A percentile compares a stretch with the other conserved stretches of the same genome.
Evolutionary conservation across 2,329 filamentous ascomycete species (phyloP).

Genomic region (Meredithiella fracta): DNA sequence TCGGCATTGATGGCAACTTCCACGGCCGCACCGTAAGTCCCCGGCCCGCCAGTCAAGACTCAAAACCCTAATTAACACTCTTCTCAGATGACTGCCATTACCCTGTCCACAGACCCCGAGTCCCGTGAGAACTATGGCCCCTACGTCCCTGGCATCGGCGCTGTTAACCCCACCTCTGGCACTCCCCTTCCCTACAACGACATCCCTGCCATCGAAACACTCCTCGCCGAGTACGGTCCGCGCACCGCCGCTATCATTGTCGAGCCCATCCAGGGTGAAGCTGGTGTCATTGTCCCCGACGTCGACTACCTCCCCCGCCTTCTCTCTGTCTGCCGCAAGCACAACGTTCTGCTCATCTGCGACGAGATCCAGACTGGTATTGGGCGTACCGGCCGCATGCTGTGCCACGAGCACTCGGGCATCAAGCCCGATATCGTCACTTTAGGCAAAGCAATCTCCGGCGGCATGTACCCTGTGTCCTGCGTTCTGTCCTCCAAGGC

Average conservation of each 20-base stretch:
- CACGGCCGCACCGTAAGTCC: conserved; percentile 74
- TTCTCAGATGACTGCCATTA: conserved; percentile 72
- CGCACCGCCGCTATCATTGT: conserved; percentile 86
- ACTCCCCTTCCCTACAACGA: conserved; percentile 76
- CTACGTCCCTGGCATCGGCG: conserved; percentile 78
- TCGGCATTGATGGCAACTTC: conserved; percentile 83
- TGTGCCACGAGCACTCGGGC: conserved; percentile 85
- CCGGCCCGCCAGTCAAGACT: not conserved
- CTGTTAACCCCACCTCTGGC: conserved; percentile 54
- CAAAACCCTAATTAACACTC: conserved; percentile 7
- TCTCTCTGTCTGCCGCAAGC: conserved; percentile 74
- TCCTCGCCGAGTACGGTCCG: conserved; percentile 63
- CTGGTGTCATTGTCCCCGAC: conserved; percentile 87
- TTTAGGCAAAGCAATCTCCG: conserved; percentile 92
- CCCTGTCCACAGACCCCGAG: conserved; percentile 87
- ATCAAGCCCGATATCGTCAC: conserved; percentile 93
- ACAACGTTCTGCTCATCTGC: conserved; percentile 91
- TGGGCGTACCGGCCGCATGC: conserved; percentile 80
- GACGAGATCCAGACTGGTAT: conserved; percentile 99
- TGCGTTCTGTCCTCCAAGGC: conserved; percentile 77
- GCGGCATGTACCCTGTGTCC: conserved; percentile 98
- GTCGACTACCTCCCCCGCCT: conserved; percentile 72
- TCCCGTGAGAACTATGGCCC: conserved; percentile 94
- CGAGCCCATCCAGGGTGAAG: conserved; percentile 94
- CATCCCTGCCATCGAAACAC: conserved; percentile 60